Evolutionary conservation across 139 green algal species (phyloP).

Genomic region (Picochlorum sp.): DNA sequence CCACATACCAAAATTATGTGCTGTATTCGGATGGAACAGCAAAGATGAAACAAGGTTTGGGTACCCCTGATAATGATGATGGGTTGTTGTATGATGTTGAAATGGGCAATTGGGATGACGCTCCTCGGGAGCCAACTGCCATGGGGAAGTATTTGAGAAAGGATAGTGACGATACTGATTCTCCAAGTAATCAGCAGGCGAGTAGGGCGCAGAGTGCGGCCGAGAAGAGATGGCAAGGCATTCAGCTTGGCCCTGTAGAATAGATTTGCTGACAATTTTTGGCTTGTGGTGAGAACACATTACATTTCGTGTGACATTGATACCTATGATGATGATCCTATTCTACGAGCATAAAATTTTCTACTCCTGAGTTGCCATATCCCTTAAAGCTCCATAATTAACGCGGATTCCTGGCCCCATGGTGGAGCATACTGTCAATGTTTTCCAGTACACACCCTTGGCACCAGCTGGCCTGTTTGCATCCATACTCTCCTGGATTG

Average conservation of each 20-base stretch:
- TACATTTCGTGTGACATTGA: not conserved
- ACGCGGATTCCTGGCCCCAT: conserved; percentile 90
- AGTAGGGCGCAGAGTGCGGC: not conserved
- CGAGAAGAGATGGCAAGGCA: not conserved
- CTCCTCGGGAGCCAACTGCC: not conserved
- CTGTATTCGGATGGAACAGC: conserved; percentile 68
- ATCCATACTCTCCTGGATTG: conserved; percentile 81
- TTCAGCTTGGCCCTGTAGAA: not conserved
- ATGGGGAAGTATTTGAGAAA: conserved; percentile 1
- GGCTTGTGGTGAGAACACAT: not conserved
- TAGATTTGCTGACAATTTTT: not conserved
- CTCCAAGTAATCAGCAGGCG: not conserved
- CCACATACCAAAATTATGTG: conserved; percentile 86
- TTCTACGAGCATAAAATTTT: conserved; percentile 1
- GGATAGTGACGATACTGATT: not conserved
- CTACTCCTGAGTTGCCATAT: conserved; percentile 20
- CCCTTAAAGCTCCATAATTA: conserved; percentile 46
- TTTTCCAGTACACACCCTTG: conserved; percentile 98
- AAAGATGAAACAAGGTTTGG: not conserved
- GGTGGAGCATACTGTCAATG: conserved; percentile 80
- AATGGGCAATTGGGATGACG: not conserved
- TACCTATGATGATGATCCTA: not conserved
- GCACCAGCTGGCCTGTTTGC: conserved; percentile 87
- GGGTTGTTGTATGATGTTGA: conserved; percentile 1
- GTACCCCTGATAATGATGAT: not conserved